Percentiles rank a stretch among this genome's conserved stretches.
phyloP scores from a whole-genome alignment of 1,284 basidiomycete genomes.

The Kalmanozyma brasiliensis region DNA sequence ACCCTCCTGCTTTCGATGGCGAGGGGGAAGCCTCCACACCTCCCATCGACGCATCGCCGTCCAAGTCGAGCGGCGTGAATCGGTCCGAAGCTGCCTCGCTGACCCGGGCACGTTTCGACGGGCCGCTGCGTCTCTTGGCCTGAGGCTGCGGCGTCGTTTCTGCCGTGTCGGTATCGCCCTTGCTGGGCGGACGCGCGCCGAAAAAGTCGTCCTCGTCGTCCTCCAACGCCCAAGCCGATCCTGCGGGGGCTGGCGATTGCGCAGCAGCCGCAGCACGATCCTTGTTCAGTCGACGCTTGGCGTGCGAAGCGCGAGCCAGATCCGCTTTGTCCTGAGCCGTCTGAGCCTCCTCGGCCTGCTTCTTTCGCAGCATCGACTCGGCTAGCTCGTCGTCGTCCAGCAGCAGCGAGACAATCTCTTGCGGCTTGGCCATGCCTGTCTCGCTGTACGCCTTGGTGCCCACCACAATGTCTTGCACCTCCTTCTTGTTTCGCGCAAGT shows the following conservation, averaged over 20 bases:
- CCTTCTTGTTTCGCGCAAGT: conserved; percentile 63
- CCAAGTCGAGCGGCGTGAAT: conserved; percentile 38
- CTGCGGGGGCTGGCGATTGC: conserved; percentile 24
- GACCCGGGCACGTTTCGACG: conserved; percentile 25
- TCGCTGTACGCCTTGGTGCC: conserved; percentile 83
- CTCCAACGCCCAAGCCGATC: conserved; percentile 59
- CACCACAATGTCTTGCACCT: conserved; percentile 92
- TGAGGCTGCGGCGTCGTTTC: conserved; percentile 49
- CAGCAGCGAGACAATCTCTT: conserved; percentile 94
- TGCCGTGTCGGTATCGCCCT: conserved; percentile 43
- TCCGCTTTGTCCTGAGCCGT: conserved; percentile 65
- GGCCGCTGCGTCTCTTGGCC: conserved; percentile 21
- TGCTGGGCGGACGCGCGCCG: conserved; percentile 52
- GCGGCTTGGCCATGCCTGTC: conserved; percentile 82
- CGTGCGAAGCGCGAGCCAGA: conserved; percentile 61
- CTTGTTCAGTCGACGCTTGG: conserved; percentile 57
- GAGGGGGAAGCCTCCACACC: conserved; percentile 13
- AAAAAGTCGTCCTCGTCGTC: conserved; percentile 68
- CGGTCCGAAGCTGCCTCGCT: conserved; percentile 40
- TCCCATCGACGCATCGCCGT: conserved; percentile 24
- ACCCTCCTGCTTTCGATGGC: conserved; percentile 13
- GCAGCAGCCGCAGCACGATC: conserved; percentile 48
- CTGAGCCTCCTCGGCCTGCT: conserved; percentile 66
- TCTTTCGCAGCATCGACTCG: conserved; percentile 66
- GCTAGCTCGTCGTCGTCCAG: conserved; percentile 85